Base-by-base conservation (phyloP, 805 yeast species). In the Yarrowia osloensis region DNA sequence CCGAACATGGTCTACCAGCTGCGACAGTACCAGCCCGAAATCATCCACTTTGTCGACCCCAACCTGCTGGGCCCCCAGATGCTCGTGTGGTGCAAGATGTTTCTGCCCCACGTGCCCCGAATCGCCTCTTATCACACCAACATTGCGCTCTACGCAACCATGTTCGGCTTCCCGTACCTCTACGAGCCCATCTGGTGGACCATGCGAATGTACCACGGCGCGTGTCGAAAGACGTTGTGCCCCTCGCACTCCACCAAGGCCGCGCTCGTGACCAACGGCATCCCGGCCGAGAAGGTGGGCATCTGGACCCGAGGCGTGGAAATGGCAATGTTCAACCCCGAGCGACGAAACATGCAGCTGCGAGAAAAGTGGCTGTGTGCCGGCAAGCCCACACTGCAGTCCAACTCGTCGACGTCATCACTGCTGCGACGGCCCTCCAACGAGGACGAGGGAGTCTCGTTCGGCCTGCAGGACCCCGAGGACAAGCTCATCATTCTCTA, bases 141-240 rank as follows among this genome's bases (percentile, higher is more conserved):
- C 40, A 69, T 69, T 35, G 71, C 70, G 24, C 67, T 67, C 28
- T 69, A 69, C 35, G 70, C 71, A 15, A 46, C 66, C 31, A 39
- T 59, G 52, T 69, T 68, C 24, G 71, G 71, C 49, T 69, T 69
- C 65, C 28, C 68, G 8, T 69, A 35, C 35, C 68, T 69, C 28
- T 59, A 67, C 50, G 55, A 69, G 33, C 68, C 71, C 26, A 69
- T 69, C 42, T 68, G 70, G 69, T 29, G 46, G 31, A 39, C 67
- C 37, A 47, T 66, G 54, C 44, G 70, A 40, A 35, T 68, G 77
- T 74, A 17, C 68, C 67, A 68, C 74, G 80, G 68, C 79, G 76
- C 13, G 57, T 40, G 19, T 52, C 47, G 26, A 74, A 70, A 61
- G 77, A 81, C 59, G 73, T 70, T 8, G 54, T 54, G 69, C 80